These are phyloP conservation scores for Biscogniauxia sp. DNA, from an alignment of 2,329 filamentous ascomycete genomes.

Conservation along the genomic window DNA sequence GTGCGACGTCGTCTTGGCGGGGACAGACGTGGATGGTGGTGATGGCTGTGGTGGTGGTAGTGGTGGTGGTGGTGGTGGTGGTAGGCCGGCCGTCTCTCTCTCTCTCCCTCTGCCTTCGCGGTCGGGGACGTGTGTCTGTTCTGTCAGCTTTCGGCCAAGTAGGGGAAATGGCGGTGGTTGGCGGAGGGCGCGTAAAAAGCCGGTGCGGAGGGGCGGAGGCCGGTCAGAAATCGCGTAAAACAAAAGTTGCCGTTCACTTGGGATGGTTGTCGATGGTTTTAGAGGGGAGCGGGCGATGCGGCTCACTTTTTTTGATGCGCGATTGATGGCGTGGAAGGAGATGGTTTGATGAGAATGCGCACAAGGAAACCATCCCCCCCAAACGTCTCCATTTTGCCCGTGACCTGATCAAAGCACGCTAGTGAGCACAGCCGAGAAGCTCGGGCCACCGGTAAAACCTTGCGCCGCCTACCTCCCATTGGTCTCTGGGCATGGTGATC, in stretches of 20 bases:
- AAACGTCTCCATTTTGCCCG: conserved; percentile 30
- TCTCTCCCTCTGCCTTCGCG: conserved; percentile 14
- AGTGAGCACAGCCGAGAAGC: conserved; percentile 12
- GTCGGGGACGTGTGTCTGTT: conserved; percentile 31
- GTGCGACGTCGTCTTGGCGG: conserved; percentile 7
- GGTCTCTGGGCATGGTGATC: neutral
- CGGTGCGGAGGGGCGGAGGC: conserved; percentile 39
- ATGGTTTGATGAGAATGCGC: conserved; percentile 35
- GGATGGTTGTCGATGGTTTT: conserved; percentile 59
- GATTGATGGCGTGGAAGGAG: conserved; percentile 45
- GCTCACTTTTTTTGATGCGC: conserved; percentile 57
- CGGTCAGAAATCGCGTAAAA: conserved; percentile 54
- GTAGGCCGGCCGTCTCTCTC: neutral
- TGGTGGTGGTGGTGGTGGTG: conserved; percentile 6
- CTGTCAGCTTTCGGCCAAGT: conserved; percentile 3
- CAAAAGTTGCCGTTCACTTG: conserved; percentile 50
- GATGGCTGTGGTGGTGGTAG: conserved; percentile 7
- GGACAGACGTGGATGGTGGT: conserved; percentile 7
- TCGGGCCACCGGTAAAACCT: conserved; percentile 20
- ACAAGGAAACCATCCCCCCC: conserved; percentile 30
- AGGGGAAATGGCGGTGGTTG: conserved; percentile 28
- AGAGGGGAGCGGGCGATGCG: conserved; percentile 56
- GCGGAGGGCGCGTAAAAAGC: conserved; percentile 31
- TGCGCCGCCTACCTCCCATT: conserved; percentile 4
- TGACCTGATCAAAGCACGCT: conserved; percentile 31